phyloP scores from a whole-genome alignment of 148 eudicot genomes.

The Hydrangea macrophylla region DNA sequence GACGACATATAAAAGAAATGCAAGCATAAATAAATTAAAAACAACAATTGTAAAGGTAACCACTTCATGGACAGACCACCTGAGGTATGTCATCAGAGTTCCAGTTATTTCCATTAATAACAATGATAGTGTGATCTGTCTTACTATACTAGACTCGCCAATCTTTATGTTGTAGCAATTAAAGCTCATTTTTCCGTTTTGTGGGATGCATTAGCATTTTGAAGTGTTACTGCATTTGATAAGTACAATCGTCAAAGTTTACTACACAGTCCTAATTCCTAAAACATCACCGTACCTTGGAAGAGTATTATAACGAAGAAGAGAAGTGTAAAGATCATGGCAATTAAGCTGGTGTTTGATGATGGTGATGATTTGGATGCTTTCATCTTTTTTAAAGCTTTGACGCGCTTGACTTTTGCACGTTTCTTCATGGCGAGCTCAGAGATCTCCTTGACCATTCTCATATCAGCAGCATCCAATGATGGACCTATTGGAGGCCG shows the following conservation, averaged over 20 bases:
- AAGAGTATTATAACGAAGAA: slow-evolving; percentile 50
- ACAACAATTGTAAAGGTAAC: background rate
- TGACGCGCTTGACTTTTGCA: slow-evolving; percentile 56
- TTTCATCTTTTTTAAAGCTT: slow-evolving; percentile 57
- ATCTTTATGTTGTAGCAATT: no score
- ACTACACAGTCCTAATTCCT: background rate
- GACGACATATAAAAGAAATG: background rate
- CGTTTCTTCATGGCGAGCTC: slow-evolving; percentile 62
- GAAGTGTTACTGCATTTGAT: background rate
- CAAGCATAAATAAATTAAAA: background rate
- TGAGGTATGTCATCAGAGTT: background rate
- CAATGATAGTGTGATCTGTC: background rate
- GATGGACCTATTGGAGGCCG: slow-evolving; percentile 73
- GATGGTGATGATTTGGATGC: slow-evolving; percentile 36
- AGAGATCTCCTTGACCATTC: slow-evolving; percentile 60
- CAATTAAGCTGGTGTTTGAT: slow-evolving; percentile 38
- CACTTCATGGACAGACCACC: background rate
- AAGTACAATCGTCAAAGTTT: background rate
- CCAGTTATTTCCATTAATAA: background rate
- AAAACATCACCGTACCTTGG: slow-evolving; percentile 51
- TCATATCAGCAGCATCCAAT: slow-evolving; percentile 52
- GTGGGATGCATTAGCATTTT: no score
- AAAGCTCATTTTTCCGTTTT: no score
- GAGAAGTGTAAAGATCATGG: slow-evolving; percentile 48
- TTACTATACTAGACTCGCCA: no score